Evolutionary conservation across 2,329 filamentous ascomycete species (phyloP).

Genomic region (Pseudocercospora vitis): DNA sequence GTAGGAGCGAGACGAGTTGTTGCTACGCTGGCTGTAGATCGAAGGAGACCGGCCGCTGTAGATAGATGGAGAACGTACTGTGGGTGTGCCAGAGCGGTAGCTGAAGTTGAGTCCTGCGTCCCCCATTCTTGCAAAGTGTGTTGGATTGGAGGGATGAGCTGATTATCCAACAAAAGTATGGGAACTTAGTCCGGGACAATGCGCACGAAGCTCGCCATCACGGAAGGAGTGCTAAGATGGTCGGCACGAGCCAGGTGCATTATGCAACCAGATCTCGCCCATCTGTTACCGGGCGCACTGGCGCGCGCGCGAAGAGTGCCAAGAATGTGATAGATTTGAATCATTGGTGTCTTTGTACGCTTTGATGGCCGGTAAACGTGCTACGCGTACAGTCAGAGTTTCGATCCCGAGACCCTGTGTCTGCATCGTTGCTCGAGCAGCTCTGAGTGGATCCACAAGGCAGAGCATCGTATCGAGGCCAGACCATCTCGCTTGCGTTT

Average conservation of each 20-base stretch:
- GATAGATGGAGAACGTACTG: neutral
- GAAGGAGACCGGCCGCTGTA: neutral
- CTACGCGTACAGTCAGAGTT: neutral
- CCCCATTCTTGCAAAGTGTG: neutral
- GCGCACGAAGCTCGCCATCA: too few relatives aligned
- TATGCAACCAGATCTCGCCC: neutral
- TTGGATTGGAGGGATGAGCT: neutral
- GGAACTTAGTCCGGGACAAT: too few relatives aligned
- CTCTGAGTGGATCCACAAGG: neutral
- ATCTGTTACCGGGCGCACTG: neutral
- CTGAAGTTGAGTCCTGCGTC: neutral
- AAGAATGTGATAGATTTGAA: neutral
- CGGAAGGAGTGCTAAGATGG: too few relatives aligned
- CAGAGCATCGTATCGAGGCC: neutral
- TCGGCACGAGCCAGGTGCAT: too few relatives aligned
- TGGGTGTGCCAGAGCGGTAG: neutral
- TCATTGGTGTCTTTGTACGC: neutral
- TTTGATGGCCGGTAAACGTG: neutral
- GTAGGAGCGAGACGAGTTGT: neutral
- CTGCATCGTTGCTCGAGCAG: constrained; percentile 1
- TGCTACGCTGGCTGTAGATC: neutral
- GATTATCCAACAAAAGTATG: too few relatives aligned
- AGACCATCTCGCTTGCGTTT: neutral
- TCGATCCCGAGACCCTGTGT: constrained; percentile 6
- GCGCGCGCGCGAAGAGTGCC: neutral